A percentile compares a stretch with the other conserved stretches of the same genome.
These are phyloP conservation scores for Candida dubliniensis DNA, from an alignment of 1,139 yeast species.

Conservation along the genomic window DNA sequence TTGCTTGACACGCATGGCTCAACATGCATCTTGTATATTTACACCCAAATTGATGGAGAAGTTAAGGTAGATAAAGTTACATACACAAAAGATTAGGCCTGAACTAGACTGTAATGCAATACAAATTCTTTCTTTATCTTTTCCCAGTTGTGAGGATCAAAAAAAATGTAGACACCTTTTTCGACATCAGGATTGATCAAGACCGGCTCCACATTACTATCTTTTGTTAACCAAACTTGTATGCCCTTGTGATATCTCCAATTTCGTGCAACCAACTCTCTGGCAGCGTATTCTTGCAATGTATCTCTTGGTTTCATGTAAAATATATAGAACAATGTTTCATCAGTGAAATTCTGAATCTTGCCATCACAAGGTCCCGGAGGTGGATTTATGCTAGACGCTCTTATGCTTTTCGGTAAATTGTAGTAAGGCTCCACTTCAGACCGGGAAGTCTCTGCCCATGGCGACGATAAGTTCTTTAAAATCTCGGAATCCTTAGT, in stretches of 20 bases:
- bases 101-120: slow-evolving; percentile 59
- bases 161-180: slow-evolving; percentile 92
- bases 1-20: slow-evolving; percentile 78
- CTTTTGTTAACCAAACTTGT: slow-evolving; percentile 96
- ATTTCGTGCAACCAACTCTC: slow-evolving; percentile 83
- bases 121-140: slow-evolving; percentile 84
- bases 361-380: slow-evolving; percentile 60
- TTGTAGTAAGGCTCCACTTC: slow-evolving; percentile 84
- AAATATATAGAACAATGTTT: slow-evolving; percentile 88
- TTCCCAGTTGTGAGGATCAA: slow-evolving; percentile 96
- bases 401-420: slow-evolving; percentile 59
- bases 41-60: slow-evolving; percentile 76
- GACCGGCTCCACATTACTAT: slow-evolving; percentile 85
- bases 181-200: slow-evolving; percentile 85
- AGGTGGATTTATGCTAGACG: slow-evolving; percentile 45
- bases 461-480: slow-evolving; percentile 82
- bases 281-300: slow-evolving; percentile 89
- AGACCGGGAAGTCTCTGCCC: slow-evolving; percentile 88
- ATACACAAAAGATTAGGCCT: slow-evolving; percentile 63
- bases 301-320: slow-evolving; percentile 93
- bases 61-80: slow-evolving; percentile 91
- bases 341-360: slow-evolving; percentile 79
- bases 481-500: slow-evolving; percentile 51
- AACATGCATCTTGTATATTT: slow-evolving; percentile 79
- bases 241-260: slow-evolving; percentile 97